Base-by-base conservation (phyloP, 768 basidiomycete species). In the Harrya chromipes region DNA sequence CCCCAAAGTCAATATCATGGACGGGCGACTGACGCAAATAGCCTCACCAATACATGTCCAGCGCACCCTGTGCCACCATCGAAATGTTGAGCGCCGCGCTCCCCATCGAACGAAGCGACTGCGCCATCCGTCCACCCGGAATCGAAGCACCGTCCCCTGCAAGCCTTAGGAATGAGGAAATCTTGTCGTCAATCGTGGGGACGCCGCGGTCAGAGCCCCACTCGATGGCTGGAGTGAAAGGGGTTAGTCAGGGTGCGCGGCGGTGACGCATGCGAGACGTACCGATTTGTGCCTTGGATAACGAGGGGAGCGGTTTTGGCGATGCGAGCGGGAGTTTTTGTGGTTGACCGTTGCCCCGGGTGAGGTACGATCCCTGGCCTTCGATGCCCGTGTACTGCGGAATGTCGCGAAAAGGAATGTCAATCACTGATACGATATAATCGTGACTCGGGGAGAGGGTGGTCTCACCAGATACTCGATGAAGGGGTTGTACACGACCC, bases 401-500 rank as follows among this genome's bases (percentile, higher is more conserved):
- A 3, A 13, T 7, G 33, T n/a, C n/a, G n/a, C n/a, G n/a, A n/a
- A n/a, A n/a, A 43, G 12, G 16, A 17, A 37, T 13, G 9, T 48
- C 16, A 42, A 21, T 13, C 2, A 4, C 16, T 31, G n/a, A 23
- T 35, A 43, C 29, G 1, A 37, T 12, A 12, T 14, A 2, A 23
- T 9, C 6, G 12, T 17, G 6, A 17, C 19, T 14, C 12, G 3
- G 26, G 26, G 38, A n/a, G n/a, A n/a, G n/a, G n/a, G n/a, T n/a
- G n/a, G 24, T 8, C 58, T 55, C 48, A 88, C 87, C 46, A 95
- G 75, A 45, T 94, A 82, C 54, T 91, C 80, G 46, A 94, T 77
- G 77, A 93, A 94, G 0, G 94, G 94, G 63, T 94, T 94, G 73
- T 84, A 95, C 53, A 97, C 85, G 35, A 98, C 93, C 1, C 94